A percentile compares a stretch with the other conserved stretches of the same genome.
Conservation (phyloP, 164 flowering plant species). For the Dillenia turbinata region DNA sequence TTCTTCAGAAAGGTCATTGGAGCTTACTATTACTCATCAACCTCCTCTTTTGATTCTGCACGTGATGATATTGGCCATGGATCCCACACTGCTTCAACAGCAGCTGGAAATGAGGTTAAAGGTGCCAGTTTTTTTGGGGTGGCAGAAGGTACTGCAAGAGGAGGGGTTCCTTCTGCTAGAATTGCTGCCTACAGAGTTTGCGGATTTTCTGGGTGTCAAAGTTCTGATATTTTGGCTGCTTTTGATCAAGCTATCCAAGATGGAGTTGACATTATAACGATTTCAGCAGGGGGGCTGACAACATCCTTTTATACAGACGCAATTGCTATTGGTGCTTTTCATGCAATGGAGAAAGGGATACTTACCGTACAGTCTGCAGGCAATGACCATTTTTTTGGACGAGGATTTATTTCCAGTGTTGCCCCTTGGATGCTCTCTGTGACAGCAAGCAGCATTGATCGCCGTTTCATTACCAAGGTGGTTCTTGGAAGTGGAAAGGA, state of each 20-base stretch:
- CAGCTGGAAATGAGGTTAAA: slow-evolving; percentile 25
- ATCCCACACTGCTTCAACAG: slow-evolving; percentile 38
- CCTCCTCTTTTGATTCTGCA: slow-evolving; percentile 3
- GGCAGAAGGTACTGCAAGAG: slow-evolving; percentile 32
- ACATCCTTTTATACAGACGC: not conserved
- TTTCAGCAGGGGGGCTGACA: slow-evolving; percentile 9
- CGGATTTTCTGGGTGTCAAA: not conserved
- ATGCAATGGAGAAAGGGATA: slow-evolving; percentile 32
- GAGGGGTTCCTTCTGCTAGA: slow-evolving; percentile 37
- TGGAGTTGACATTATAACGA: slow-evolving; percentile 31
- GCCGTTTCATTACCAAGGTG: slow-evolving; percentile 16
- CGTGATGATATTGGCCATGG: slow-evolving; percentile 32
- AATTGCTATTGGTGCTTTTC: slow-evolving; percentile 29
- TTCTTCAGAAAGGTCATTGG: slow-evolving; percentile 23
- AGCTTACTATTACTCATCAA: slow-evolving; percentile 12
- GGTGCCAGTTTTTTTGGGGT: slow-evolving; percentile 24
- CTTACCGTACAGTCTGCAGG: slow-evolving; percentile 21
- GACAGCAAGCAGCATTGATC: slow-evolving; percentile 32
- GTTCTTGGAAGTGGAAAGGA: slow-evolving; percentile 24
- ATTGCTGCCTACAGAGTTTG: slow-evolving; percentile 35
- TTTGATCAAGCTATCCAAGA: slow-evolving; percentile 39
- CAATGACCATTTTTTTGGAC: slow-evolving; percentile 11
- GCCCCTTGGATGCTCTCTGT: slow-evolving; percentile 34
- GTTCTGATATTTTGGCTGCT: slow-evolving; percentile 20
- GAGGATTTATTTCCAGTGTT: not conserved